Conservation (phyloP, 2,329 filamentous ascomycete genomes). For the Aspergillus neoniger region DNA sequence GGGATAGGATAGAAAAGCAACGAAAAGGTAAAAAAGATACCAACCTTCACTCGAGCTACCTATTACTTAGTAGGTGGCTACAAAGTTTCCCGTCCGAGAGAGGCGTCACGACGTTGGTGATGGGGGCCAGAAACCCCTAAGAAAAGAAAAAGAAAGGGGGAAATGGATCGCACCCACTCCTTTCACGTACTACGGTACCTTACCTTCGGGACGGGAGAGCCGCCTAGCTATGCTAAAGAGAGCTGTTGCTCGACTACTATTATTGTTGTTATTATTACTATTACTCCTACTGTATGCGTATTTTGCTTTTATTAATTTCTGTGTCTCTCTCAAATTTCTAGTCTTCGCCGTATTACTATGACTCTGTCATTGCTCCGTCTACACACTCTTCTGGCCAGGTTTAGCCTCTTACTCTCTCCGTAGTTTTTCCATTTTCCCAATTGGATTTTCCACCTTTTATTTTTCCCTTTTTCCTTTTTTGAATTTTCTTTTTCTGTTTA, state of each 20-base stretch:
- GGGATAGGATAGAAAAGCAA: not conserved
- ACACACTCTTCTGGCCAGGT: slow-evolving; percentile 2
- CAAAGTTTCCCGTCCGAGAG: not conserved
- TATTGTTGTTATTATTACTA: slow-evolving; percentile 13
- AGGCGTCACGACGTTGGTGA: slow-evolving; percentile 20
- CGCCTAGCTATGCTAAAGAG: slow-evolving; percentile 29
- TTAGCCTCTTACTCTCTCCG: slow-evolving; percentile 6
- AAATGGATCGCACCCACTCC: slow-evolving; percentile 21
- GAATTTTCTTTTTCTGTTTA: slow-evolving; percentile 7
- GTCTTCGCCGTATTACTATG: slow-evolving; percentile 5
- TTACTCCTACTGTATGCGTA: slow-evolving; percentile 17
- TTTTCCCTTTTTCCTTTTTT: slow-evolving; percentile 6
- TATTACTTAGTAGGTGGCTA: not conserved
- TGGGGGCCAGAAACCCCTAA: slow-evolving; percentile 19
- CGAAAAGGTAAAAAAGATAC: not conserved
- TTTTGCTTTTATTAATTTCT: slow-evolving; percentile 17
- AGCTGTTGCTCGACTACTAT: slow-evolving; percentile 10
- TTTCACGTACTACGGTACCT: slow-evolving; percentile 29
- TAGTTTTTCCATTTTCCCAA: slow-evolving; percentile 4
- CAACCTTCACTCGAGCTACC: not conserved
- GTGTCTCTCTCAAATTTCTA: slow-evolving; percentile 11
- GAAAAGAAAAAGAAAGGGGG: slow-evolving; percentile 30
- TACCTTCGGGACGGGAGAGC: slow-evolving; percentile 37
- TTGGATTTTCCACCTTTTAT: slow-evolving; percentile 11
- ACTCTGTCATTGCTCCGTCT: slow-evolving; percentile 5